Percentiles rank a stretch among this genome's conserved stretches.
These are phyloP conservation scores for Hypoxylon sp. DNA, from an alignment of 2,329 filamentous ascomycete species.

Conservation along the genomic window DNA sequence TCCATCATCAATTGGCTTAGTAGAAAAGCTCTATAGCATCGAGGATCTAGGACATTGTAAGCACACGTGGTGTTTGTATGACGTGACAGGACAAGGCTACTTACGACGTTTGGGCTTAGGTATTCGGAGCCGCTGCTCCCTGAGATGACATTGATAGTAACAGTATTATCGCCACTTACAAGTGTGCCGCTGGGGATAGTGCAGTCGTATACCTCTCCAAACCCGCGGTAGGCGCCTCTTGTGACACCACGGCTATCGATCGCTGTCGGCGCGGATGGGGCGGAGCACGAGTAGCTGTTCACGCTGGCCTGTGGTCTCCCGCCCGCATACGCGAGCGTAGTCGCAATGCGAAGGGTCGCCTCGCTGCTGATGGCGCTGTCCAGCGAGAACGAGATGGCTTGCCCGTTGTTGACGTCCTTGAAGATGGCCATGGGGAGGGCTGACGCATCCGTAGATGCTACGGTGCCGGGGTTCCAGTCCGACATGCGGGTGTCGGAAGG, in stretches of 20 bases:
- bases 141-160: slow-evolving; percentile 64
- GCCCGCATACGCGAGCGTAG: slow-evolving; percentile 68
- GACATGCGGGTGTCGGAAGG: slow-evolving; percentile 67
- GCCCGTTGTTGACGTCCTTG: slow-evolving; percentile 61
- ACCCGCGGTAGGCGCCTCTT: slow-evolving; percentile 68
- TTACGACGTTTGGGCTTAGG: slow-evolving; percentile 62
- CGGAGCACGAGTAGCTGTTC: slow-evolving; percentile 50
- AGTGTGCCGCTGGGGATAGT: slow-evolving; percentile 63
- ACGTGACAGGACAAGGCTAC: slow-evolving; percentile 23
- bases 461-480: slow-evolving; percentile 63
- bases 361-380: slow-evolving; percentile 57
- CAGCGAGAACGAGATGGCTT: slow-evolving; percentile 57
- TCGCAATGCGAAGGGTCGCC: slow-evolving; percentile 67
- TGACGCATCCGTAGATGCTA: slow-evolving; percentile 60
- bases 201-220: slow-evolving; percentile 68
- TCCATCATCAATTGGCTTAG: slow-evolving; percentile 19
- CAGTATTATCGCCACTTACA: slow-evolving; percentile 64
- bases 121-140: slow-evolving; percentile 63
- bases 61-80: slow-evolving; percentile 1
- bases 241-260: slow-evolving; percentile 70
- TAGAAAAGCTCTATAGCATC: slow-evolving; percentile 52
- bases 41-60: slow-evolving; percentile 41
- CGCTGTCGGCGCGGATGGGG: slow-evolving; percentile 56
- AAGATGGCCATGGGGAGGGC: slow-evolving; percentile 71
- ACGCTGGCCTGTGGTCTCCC: slow-evolving; percentile 62